Evolutionary conservation across 345 rosid genomes (phyloP).

Genomic region (Linum tenue): DNA sequence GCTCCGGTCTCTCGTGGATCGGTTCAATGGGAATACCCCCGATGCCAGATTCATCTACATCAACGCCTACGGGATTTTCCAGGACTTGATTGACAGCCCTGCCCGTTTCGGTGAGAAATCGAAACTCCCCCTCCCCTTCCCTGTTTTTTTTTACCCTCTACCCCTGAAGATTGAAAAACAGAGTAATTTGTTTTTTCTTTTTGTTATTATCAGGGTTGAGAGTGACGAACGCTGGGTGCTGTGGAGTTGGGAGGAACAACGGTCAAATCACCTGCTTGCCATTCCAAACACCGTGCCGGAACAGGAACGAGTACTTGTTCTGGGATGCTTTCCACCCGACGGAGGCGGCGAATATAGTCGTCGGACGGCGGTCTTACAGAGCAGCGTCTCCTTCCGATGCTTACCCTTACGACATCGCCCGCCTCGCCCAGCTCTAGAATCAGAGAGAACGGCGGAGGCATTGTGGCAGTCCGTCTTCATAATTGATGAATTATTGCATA

Average conservation of each 20-base stretch:
- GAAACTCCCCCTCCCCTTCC: not conserved
- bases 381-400: constrained; percentile 12
- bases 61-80: not conserved
- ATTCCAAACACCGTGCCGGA: constrained; percentile 6
- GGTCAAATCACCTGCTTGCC: constrained; percentile 11
- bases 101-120: not conserved
- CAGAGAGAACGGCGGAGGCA: too few relatives aligned
- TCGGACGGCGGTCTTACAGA: constrained; percentile 12
- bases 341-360: constrained; percentile 10
- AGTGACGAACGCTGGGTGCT: constrained; percentile 11
- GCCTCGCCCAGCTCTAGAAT: not conserved
- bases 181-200: not conserved
- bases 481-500: too few relatives aligned
- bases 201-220: constrained; percentile 4
- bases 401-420: constrained; percentile 12
- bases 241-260: constrained; percentile 15
- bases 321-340: constrained; percentile 17
- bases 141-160: not conserved
- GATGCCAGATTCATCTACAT: not conserved
- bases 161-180: too few relatives aligned
- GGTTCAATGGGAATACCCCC: not conserved
- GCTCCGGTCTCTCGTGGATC: constrained; percentile 3
- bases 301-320: constrained; percentile 9
- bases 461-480: too few relatives aligned
- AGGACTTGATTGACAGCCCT: not conserved